A percentile compares a stretch with the other conserved stretches of the same genome.
Conservation (phyloP, 2,329 filamentous ascomycete species). For the Raffaelea ambrosiae region DNA sequence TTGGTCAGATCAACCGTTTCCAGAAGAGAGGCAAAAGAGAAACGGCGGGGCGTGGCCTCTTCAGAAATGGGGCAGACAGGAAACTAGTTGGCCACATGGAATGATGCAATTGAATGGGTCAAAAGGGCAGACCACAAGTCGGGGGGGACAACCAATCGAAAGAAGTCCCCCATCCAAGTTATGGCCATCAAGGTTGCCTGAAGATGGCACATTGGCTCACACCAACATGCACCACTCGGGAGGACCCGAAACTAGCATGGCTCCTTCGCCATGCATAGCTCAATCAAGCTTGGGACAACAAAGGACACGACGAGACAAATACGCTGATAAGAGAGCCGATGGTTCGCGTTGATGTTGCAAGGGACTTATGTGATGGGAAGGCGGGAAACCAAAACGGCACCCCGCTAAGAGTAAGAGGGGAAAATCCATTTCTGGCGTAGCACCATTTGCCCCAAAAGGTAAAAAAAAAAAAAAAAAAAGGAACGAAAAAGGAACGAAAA, state of each 20-base stretch:
- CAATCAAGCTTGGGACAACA: too few relatives aligned
- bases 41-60: neutral
- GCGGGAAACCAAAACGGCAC: conserved; percentile 1
- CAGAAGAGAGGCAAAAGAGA: conserved; percentile 6
- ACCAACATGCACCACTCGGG: conserved; percentile 3
- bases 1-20: conserved; percentile 18
- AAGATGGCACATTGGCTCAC: neutral
- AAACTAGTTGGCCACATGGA: too few relatives aligned
- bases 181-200: conserved; percentile 13
- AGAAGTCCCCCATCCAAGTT: neutral
- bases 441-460: neutral
- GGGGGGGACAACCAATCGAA: conserved; percentile 6
- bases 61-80: too few relatives aligned
- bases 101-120: too few relatives aligned
- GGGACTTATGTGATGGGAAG: too few relatives aligned
- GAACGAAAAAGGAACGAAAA: neutral
- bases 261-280: conserved; percentile 2
- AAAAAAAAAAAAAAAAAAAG: neutral
- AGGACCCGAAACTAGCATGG: conserved; percentile 9
- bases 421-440: conserved; percentile 10
- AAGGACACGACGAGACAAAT: conserved; percentile 12
- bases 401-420: conserved; percentile 1
- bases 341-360: too few relatives aligned
- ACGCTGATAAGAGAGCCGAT: neutral
- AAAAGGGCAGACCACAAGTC: neutral